phyloP scores from a whole-genome alignment of 176 grass and related monocot genomes.

The Carex myosuroides region DNA sequence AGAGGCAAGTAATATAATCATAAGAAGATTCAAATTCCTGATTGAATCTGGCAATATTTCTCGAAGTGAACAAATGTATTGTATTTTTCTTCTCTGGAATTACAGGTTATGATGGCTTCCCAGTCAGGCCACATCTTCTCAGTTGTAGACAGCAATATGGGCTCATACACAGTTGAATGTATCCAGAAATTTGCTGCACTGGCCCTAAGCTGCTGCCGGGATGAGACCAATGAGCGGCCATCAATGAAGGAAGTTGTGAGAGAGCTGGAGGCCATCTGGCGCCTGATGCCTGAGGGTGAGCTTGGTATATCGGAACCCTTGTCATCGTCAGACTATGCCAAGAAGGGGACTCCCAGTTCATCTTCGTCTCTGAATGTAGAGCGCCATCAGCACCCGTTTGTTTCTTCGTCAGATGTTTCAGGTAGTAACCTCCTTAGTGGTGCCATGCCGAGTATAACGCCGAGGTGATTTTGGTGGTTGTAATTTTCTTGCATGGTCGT shows the following conservation, averaged over 20 bases:
- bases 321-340: not conserved
- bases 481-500: not conserved
- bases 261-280: slow-evolving; percentile 58
- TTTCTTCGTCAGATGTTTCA: slow-evolving; percentile 75
- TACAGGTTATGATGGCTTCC: slow-evolving; percentile 53
- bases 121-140: slow-evolving; percentile 46
- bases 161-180: slow-evolving; percentile 50
- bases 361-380: slow-evolving; percentile 5
- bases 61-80: not conserved
- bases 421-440: slow-evolving; percentile 83
- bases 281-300: slow-evolving; percentile 50
- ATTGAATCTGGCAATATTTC: not conserved
- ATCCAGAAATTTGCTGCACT: slow-evolving; percentile 45
- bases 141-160: slow-evolving; percentile 60
- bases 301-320: slow-evolving; percentile 19
- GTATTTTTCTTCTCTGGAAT: not conserved
- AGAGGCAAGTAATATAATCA: slow-evolving; percentile 46
- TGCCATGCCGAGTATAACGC: slow-evolving; percentile 49
- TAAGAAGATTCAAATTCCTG: not conserved
- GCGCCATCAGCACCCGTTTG: slow-evolving; percentile 30
- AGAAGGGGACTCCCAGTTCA: not conserved
- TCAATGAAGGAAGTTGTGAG: slow-evolving; percentile 81
- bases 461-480: slow-evolving; percentile 39
- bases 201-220: slow-evolving; percentile 53
- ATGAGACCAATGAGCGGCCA: slow-evolving; percentile 62